Evolutionary conservation across 345 rosid genomes (phyloP).

Genomic region (Reutealis trisperma): DNA sequence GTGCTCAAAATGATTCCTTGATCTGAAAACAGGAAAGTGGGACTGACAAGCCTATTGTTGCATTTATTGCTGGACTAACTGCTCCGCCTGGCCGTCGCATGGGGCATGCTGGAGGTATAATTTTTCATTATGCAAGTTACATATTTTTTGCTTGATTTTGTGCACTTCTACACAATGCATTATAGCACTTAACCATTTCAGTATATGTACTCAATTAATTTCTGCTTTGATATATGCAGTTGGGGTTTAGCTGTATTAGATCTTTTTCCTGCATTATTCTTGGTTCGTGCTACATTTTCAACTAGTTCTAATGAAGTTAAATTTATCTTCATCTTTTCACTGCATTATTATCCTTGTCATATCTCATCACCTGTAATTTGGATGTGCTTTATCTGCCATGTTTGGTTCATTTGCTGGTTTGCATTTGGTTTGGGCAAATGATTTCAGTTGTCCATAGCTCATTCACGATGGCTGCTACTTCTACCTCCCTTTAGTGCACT

Average conservation of each 20-base stretch:
- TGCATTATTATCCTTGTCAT: too few relatives aligned
- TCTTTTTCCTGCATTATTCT: background rate
- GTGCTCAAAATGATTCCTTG: slow-evolving; percentile 1
- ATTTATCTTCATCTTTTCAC: too few relatives aligned
- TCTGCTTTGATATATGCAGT: background rate
- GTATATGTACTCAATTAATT: background rate
- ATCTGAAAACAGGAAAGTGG: slow-evolving; percentile 76
- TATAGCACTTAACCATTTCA: background rate
- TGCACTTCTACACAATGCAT: too few relatives aligned
- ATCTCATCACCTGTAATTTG: too few relatives aligned
- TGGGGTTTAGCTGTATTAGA: too few relatives aligned
- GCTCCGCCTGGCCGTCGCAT: slow-evolving; percentile 98
- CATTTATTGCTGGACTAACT: slow-evolving; percentile 96
- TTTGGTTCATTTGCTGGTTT: too few relatives aligned
- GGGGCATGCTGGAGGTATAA: slow-evolving; percentile 99
- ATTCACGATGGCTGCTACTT: too few relatives aligned
- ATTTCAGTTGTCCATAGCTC: too few relatives aligned
- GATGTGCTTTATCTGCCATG: too few relatives aligned
- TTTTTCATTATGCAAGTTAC: background rate
- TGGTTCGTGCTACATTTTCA: background rate
- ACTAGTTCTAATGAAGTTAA: too few relatives aligned
- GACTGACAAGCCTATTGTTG: slow-evolving; percentile 91
- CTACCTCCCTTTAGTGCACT: too few relatives aligned
- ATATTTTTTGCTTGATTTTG: background rate
- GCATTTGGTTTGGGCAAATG: too few relatives aligned